These are phyloP conservation scores for Suillus weaverae DNA, from an alignment of 768 basidiomycete species.

Conservation along the genomic window DNA sequence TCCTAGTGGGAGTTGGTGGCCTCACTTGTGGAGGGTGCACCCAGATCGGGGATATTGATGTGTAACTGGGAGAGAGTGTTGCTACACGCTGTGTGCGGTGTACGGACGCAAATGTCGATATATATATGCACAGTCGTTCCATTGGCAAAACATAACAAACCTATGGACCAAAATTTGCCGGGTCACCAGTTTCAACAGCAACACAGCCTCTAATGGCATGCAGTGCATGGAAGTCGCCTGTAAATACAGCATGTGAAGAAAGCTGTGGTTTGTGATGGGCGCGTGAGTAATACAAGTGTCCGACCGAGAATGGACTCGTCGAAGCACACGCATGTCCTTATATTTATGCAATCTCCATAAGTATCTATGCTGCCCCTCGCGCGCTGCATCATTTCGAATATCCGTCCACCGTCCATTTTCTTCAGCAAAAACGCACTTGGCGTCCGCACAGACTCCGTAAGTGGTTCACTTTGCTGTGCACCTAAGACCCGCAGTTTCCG, in stretches of 20 bases:
- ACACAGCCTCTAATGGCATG: too few species aligned
- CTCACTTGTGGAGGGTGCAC: too few species aligned
- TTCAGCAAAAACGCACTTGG: constrained; percentile 14
- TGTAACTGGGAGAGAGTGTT: too few species aligned
- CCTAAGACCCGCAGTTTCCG: not conserved
- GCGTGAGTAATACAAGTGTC: constrained; percentile 5
- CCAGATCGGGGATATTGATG: too few species aligned
- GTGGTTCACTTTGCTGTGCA: constrained; percentile 6
- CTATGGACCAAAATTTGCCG: too few species aligned
- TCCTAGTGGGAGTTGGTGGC: too few species aligned
- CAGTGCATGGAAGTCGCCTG: too few species aligned
- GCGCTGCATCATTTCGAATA: constrained; percentile 6
- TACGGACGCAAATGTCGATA: too few species aligned
- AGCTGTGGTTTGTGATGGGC: constrained; percentile 11
- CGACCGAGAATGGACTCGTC: not conserved
- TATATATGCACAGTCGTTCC: too few species aligned
- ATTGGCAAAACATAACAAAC: too few species aligned
- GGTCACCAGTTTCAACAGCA: too few species aligned
- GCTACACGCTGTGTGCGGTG: too few species aligned
- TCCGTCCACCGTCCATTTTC: constrained; percentile 8
- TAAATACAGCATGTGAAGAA: not conserved
- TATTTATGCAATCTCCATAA: not conserved
- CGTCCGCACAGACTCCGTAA: constrained; percentile 19
- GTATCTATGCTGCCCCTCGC: constrained; percentile 13
- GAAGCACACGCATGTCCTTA: constrained; percentile 2